These are phyloP conservation scores for Lumnitzera racemosa DNA, from an alignment of 345 rosid genomes.

Conservation along the genomic window DNA sequence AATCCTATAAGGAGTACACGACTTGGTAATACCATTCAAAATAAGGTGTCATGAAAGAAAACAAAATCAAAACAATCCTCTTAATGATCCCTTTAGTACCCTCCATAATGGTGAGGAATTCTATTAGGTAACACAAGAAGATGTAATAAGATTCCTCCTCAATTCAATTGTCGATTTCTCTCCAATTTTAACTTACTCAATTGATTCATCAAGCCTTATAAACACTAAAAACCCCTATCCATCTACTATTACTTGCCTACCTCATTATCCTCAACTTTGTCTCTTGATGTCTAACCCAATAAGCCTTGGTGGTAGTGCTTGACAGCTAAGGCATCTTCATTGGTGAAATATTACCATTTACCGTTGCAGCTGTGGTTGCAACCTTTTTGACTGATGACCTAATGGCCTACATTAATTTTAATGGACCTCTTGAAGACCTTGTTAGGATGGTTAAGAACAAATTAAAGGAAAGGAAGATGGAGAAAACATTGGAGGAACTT, in stretches of 20 bases:
- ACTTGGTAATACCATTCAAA: slow-evolving; percentile 69
- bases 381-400: slow-evolving; percentile 70
- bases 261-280: slow-evolving; percentile 37
- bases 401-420: slow-evolving; percentile 81
- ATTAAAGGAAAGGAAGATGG: slow-evolving; percentile 37
- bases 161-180: slow-evolving; percentile 67
- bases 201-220: slow-evolving; percentile 54
- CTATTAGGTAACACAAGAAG: slow-evolving; percentile 93
- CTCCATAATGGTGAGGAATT: slow-evolving; percentile 54
- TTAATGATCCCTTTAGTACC: slow-evolving; percentile 9
- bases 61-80: slow-evolving; percentile 24
- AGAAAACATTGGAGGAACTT: slow-evolving; percentile 45
- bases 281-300: slow-evolving; percentile 33
- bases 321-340: slow-evolving; percentile 47
- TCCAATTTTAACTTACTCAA: slow-evolving; percentile 54
- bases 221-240: slow-evolving; percentile 32
- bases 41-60: slow-evolving; percentile 36
- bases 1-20: slow-evolving; percentile 76
- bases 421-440: slow-evolving; percentile 75
- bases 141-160: slow-evolving; percentile 66
- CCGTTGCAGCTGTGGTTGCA: slow-evolving; percentile 57
- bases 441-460: slow-evolving; percentile 38
- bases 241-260: slow-evolving; percentile 65
- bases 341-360: slow-evolving; percentile 74
- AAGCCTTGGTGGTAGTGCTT: slow-evolving; percentile 67